These are phyloP conservation scores for Colletotrichum neosansevieriae DNA, from an alignment of 2,329 filamentous ascomycete genomes.

Conservation along the genomic window DNA sequence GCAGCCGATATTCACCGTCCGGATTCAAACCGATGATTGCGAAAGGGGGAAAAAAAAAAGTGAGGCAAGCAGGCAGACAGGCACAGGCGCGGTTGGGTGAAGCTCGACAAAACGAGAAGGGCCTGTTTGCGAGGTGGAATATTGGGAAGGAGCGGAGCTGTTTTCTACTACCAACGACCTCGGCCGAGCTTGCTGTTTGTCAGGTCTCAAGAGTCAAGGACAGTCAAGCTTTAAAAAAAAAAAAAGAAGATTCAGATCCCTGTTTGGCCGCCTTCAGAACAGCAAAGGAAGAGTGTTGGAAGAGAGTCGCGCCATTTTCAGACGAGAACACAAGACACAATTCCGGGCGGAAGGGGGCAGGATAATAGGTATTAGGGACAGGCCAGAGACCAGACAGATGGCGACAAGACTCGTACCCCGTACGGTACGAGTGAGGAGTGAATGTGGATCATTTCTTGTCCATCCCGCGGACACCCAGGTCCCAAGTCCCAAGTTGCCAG, in stretches of 20 bases:
- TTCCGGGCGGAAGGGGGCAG: conserved; percentile 21
- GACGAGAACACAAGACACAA: conserved; percentile 33
- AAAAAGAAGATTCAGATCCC: conserved; percentile 6
- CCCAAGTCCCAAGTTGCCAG: not conserved
- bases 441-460: conserved; percentile 8
- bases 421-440: not conserved
- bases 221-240: conserved; percentile 19
- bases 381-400: not conserved
- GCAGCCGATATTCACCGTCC: not conserved
- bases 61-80: not conserved
- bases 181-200: conserved; percentile 2
- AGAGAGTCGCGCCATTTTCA: conserved; percentile 32
- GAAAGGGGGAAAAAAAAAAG: no score
- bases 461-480: not conserved
- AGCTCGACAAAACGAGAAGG: conserved; percentile 3
- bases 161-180: conserved; percentile 20
- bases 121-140: not conserved
- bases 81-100: not conserved
- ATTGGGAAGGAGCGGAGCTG: conserved; percentile 1
- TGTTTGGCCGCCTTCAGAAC: conserved; percentile 23
- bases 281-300: conserved; percentile 14
- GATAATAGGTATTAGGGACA: conserved; percentile 26
- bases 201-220: not conserved
- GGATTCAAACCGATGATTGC: conserved; percentile 5
- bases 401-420: not conserved